Evolutionary conservation across 805 yeast genomes (phyloP), one percentile per base, ranked within the genome.

Genomic region (Cyberlindnera veronae): DNA sequence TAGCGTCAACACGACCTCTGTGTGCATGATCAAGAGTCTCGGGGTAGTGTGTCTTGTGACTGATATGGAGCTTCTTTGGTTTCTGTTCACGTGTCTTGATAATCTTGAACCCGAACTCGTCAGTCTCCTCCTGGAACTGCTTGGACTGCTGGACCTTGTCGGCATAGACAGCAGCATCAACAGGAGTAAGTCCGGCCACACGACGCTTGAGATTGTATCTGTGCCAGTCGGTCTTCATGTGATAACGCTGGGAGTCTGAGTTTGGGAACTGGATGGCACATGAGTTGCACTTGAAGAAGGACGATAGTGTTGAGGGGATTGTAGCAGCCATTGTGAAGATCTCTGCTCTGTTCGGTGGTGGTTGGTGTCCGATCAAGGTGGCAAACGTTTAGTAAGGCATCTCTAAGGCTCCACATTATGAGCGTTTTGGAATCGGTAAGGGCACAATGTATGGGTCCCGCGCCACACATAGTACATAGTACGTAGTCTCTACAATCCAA

Each of bases 221-320:
- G 60, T 93, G 99, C 99, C 99, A 93, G 41, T 93, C 99, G 3
- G 96, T 81, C 60, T 86, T 88, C 99, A 93, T 93, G 61, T 93
- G 99, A 49, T 74, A 74, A 47, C 98, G 73, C 66, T 93, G 99
- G 43, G 81, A 70, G 47, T 82, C 93, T n/a, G 95, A 82, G 27
- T 81, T 71, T 31, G 81, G 77, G 57, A 93, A 93, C 33, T 81
- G 80, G 48, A 88, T 77, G 18, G 79, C 79, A 63, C 99, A 93
- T 16, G 96, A 83, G 57, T 90, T 86, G 65, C 99, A 93, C 11
- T 96, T 88, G 61, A 72, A 79, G 28, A 55, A 53, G 5, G 58
- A 41, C 3, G 51, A 36, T 11, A 46, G 39, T 30, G 49, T 54
- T 7, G 22, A 40, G 6, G 34, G 21, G 26, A 31, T 31, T 26